A percentile compares a stretch with the other conserved stretches of the same genome.
Conservation (phyloP, 306 rosid species). For the Vachellia pachyceras region DNA sequence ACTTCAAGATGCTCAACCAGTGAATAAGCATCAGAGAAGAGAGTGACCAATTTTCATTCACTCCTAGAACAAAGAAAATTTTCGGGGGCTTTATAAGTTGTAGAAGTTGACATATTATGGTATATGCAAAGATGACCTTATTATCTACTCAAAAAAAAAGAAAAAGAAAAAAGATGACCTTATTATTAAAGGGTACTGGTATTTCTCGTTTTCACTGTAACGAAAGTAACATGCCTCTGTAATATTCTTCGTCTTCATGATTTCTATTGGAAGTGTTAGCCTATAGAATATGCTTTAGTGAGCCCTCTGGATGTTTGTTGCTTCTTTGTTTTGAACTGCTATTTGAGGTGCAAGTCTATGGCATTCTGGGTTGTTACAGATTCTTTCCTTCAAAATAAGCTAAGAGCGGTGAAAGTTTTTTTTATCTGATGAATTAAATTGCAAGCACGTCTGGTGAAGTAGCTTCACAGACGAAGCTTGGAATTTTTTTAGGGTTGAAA, state of each 20-base stretch:
- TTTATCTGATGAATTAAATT: neutral
- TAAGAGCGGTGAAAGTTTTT: neutral
- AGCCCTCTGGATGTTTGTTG: neutral
- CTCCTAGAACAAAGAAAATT: conserved; percentile 42
- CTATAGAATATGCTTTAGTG: neutral
- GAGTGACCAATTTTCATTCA: conserved; percentile 26
- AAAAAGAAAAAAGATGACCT: too few species aligned
- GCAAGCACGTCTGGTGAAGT: neutral
- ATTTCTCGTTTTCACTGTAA: conserved; percentile 24
- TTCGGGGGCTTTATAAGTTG: conserved; percentile 34
- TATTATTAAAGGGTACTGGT: conserved; percentile 32
- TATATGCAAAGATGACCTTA: conserved; percentile 32
- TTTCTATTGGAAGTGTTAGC: neutral
- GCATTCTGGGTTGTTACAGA: neutral
- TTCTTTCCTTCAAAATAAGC: neutral
- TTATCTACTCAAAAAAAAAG: too few species aligned
- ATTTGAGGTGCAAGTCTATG: neutral
- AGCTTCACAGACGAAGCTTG: neutral
- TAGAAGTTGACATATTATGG: conserved; percentile 20
- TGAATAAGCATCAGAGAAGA: conserved; percentile 40
- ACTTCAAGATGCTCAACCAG: conserved; percentile 72
- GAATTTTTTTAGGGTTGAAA: neutral
- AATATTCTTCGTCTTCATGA: conserved; percentile 8
- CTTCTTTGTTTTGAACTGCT: neutral
- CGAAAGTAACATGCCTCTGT: conserved; percentile 36